Evolutionary conservation across 352 stramenopile species (phyloP).

Genomic region (Globisporangium recalcitrans): DNA sequence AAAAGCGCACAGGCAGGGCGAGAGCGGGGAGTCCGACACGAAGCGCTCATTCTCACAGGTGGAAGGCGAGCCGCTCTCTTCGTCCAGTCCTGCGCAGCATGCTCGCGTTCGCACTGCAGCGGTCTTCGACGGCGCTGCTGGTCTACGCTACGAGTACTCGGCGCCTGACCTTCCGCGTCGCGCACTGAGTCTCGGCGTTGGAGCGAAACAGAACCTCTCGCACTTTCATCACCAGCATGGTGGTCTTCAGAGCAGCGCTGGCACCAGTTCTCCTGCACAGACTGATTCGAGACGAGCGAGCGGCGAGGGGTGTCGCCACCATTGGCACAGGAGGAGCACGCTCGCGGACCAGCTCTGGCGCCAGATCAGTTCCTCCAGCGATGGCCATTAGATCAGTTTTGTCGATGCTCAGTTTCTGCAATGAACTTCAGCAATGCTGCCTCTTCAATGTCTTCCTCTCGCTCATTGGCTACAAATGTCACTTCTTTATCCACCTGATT

Average conservation of each 20-base stretch:
- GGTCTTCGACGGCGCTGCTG: background rate
- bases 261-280: background rate
- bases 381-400: too few species aligned
- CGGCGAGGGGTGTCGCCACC: background rate
- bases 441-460: background rate
- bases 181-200: background rate
- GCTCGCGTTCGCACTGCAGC: background rate
- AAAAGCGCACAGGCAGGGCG: background rate
- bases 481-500: background rate
- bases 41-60: background rate
- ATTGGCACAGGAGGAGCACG: background rate
- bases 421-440: background rate
- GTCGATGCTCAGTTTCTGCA: too few species aligned
- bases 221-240: background rate
- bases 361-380: background rate
- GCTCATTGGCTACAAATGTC: conserved; percentile 5
- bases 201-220: background rate
- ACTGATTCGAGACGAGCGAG: too few species aligned
- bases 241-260: background rate
- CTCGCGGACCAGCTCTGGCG: conserved; percentile 19
- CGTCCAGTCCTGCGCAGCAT: background rate
- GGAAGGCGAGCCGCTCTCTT: background rate
- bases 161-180: background rate
- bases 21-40: background rate
- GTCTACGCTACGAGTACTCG: background rate